Percentiles rank a stretch among this genome's conserved stretches.
phyloP scores from a whole-genome alignment of 306 rosid species.

The Lathyrus aphaca region DNA sequence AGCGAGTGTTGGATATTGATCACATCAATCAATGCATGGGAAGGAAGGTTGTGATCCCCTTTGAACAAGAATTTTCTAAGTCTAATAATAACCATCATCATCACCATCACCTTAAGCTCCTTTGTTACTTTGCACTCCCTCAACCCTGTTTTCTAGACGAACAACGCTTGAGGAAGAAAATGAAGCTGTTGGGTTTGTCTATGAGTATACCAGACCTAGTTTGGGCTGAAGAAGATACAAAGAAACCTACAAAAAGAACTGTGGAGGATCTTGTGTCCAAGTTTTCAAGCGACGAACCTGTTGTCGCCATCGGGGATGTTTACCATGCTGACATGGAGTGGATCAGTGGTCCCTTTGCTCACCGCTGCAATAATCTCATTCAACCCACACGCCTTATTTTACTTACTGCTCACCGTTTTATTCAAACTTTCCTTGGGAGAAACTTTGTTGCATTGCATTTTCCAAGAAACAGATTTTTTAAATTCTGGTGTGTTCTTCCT shows the following conservation, averaged over 20 bases:
- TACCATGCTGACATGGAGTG: constrained; percentile 77
- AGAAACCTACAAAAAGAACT: constrained; percentile 65
- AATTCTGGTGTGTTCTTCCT: constrained; percentile 72
- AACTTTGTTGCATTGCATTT: constrained; percentile 82
- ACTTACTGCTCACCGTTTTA: constrained; percentile 90
- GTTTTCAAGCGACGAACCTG: constrained; percentile 68
- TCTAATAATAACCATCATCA: constrained; percentile 9
- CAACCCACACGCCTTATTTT: constrained; percentile 78
- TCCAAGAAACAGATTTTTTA: constrained; percentile 89
- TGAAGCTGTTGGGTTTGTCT: constrained; percentile 66
- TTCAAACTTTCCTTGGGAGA: constrained; percentile 92
- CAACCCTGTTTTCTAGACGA: constrained; percentile 75
- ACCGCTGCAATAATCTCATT: constrained; percentile 75
- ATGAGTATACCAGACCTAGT: constrained; percentile 61
- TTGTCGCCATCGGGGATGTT: constrained; percentile 90
- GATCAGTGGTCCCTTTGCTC: constrained; percentile 86
- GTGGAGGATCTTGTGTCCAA: constrained; percentile 69
- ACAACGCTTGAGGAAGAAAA: constrained; percentile 59
- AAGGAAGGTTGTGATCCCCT: constrained; percentile 71
- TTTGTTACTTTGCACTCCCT: constrained; percentile 80
- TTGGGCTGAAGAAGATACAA: constrained; percentile 73
- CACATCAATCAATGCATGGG: constrained; percentile 82
- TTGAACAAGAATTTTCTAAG: constrained; percentile 64
- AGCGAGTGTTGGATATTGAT: constrained; percentile 76
- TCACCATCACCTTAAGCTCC: constrained; percentile 38